Percentiles rank a stretch among this genome's conserved stretches.
phyloP scores from a whole-genome alignment of 192 early-diverging fungal species.

The Backusella mclennaniae region DNA sequence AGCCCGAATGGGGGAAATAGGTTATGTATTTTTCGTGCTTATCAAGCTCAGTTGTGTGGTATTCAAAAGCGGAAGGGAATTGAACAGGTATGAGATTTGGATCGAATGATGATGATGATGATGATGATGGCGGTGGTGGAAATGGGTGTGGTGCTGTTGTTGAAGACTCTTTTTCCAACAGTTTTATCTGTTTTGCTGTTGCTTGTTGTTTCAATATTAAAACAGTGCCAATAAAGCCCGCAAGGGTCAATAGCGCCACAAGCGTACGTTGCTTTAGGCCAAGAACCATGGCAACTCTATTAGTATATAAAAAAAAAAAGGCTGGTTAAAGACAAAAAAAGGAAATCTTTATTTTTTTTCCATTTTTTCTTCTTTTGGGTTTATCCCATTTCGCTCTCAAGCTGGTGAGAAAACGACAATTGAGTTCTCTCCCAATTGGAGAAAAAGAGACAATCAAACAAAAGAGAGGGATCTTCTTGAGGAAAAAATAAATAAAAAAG shows the following conservation, averaged over 20 bases:
- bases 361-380: background rate
- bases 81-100: background rate
- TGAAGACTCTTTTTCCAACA: background rate
- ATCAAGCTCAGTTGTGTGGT: conserved; percentile 3
- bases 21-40: conserved; percentile 31
- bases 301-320: background rate
- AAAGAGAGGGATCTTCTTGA: background rate
- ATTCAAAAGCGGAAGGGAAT: conserved; percentile 18
- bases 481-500: background rate
- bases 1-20: conserved; percentile 42
- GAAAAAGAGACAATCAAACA: background rate
- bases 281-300: background rate
- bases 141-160: no score
- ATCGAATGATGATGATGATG: background rate
- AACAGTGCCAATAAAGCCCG: background rate
- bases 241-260: background rate
- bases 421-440: background rate
- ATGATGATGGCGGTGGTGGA: background rate
- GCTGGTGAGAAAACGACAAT: background rate
- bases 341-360: background rate
- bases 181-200: background rate
- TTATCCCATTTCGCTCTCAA: background rate
- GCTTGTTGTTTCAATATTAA: conserved; percentile 5
- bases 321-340: background rate
- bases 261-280: background rate